These are phyloP conservation scores for Taphrina confusa DNA, from an alignment of 1,139 yeast genomes.

Conservation along the genomic window DNA sequence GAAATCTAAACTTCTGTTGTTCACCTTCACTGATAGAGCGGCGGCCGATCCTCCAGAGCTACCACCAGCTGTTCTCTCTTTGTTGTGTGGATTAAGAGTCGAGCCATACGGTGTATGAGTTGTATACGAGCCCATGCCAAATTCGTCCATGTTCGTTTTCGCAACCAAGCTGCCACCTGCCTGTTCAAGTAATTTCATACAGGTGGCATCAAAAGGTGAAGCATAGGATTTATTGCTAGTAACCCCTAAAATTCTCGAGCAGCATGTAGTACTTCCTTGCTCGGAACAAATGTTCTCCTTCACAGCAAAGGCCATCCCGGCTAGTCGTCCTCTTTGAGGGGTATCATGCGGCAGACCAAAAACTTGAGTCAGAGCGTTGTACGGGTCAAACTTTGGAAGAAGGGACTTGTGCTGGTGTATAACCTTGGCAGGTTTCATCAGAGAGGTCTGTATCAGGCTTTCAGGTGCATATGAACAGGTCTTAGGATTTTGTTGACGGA, in stretches of 20 bases:
- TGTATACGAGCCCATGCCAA: conserved; percentile 82
- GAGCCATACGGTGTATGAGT: conserved; percentile 62
- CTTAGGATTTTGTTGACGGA: no score
- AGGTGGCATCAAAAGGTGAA: conserved; percentile 84
- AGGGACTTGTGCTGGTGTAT: neutral
- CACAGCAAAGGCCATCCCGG: conserved; percentile 7
- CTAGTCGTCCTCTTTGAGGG: neutral
- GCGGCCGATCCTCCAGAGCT: conserved; percentile 95
- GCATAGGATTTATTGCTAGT: conserved; percentile 49
- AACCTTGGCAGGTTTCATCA: no score
- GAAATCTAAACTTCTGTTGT: neutral
- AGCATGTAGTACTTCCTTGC: conserved; percentile 28
- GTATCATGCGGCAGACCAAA: neutral
- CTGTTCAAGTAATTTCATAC: conserved; percentile 55
- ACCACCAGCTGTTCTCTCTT: conserved; percentile 69
- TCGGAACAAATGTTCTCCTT: conserved; percentile 35
- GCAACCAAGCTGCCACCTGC: conserved; percentile 65
- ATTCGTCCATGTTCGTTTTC: conserved; percentile 93
- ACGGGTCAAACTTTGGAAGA: neutral
- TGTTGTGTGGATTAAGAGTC: conserved; percentile 62
- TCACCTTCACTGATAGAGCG: conserved; percentile 48
- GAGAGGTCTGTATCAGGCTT: no score
- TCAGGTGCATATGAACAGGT: no score
- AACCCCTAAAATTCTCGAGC: conserved; percentile 33
- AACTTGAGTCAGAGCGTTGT: conserved; percentile 14